Conservation (phyloP, 345 rosid genomes). For the Schrenkiella parvula region DNA sequence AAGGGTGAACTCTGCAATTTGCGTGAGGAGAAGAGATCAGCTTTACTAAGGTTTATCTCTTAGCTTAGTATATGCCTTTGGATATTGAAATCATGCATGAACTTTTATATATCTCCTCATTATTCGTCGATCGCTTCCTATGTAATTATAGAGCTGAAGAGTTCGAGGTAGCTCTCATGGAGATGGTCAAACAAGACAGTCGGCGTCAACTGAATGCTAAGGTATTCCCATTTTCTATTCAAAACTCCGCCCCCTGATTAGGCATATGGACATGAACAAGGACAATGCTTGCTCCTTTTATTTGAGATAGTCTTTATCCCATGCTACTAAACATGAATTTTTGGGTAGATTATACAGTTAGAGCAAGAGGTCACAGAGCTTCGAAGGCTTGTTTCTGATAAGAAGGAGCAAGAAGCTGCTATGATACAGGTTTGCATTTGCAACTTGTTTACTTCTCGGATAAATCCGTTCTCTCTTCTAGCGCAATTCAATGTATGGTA, state of each 20-base stretch:
- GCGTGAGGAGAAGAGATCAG: constrained; percentile 87
- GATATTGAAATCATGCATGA: background rate
- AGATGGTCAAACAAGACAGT: constrained; percentile 97
- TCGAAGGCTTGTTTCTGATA: constrained; percentile 67
- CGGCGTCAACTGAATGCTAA: constrained; percentile 74
- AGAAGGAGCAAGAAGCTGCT: constrained; percentile 92
- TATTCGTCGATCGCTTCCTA: background rate
- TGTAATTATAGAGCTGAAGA: constrained; percentile 77
- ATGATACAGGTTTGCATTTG: constrained; percentile 82
- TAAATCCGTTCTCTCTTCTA: constrained; percentile 10
- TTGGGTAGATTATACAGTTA: constrained; percentile 72
- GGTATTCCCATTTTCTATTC: constrained; percentile 44
- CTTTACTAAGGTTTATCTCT: constrained; percentile 61
- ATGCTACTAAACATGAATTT: constrained; percentile 14
- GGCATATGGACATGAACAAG: background rate
- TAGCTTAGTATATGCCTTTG: constrained; percentile 7
- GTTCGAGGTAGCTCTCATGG: constrained; percentile 96
- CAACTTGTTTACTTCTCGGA: constrained; percentile 12
- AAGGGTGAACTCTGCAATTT: constrained; percentile 81
- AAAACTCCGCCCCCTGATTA: background rate
- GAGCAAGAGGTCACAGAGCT: constrained; percentile 76
- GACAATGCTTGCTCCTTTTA: background rate
- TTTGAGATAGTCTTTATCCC: constrained; percentile 8
- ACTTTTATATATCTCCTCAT: constrained; percentile 3
- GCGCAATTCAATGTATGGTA: background rate